Percentiles rank a stretch among this genome's conserved stretches.
phyloP scores from a whole-genome alignment of 495 filamentous ascomycete genomes.

The Pseudevernia furfuracea region DNA sequence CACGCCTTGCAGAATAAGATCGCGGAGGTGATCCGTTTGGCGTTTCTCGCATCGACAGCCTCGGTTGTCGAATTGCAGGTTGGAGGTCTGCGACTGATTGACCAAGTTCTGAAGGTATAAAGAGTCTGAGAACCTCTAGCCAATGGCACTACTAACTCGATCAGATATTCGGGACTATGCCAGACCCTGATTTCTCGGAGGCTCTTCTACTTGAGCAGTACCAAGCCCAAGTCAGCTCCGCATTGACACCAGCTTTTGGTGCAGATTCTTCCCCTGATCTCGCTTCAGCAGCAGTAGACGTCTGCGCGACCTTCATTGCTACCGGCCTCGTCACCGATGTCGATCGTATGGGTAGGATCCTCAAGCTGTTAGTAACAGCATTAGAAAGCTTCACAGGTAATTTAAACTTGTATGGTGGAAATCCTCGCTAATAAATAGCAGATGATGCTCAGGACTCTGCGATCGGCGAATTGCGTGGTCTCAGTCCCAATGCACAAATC shows the following conservation, averaged over 20 bases:
- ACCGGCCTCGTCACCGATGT: slow-evolving; percentile 96
- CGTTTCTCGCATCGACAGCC: slow-evolving; percentile 94
- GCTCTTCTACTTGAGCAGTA: slow-evolving; percentile 94
- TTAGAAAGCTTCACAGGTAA: slow-evolving; percentile 82
- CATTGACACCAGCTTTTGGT: slow-evolving; percentile 91
- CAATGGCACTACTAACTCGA: slow-evolving; percentile 21
- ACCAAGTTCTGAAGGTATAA: slow-evolving; percentile 68
- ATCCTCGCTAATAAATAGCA: slow-evolving; percentile 6
- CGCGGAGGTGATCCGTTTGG: slow-evolving; percentile 92
- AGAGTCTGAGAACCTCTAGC: neutral
- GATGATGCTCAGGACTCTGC: slow-evolving; percentile 66
- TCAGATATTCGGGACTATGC: slow-evolving; percentile 85
- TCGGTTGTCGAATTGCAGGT: slow-evolving; percentile 83
- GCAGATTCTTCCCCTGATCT: slow-evolving; percentile 92
- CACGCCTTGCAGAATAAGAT: slow-evolving; percentile 71
- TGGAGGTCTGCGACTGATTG: slow-evolving; percentile 85
- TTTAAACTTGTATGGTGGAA: slow-evolving; percentile 1
- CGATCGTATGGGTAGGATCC: slow-evolving; percentile 93
- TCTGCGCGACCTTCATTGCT: slow-evolving; percentile 94
- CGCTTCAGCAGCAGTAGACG: slow-evolving; percentile 89
- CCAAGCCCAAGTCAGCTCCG: slow-evolving; percentile 95
- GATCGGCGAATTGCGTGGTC: slow-evolving; percentile 86
- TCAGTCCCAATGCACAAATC: slow-evolving; percentile 92
- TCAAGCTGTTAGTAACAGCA: slow-evolving; percentile 85
- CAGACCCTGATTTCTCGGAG: slow-evolving; percentile 94